These are phyloP conservation scores for Lasiodiplodia citricola DNA, from an alignment of 2,329 filamentous ascomycete genomes.

Conservation along the genomic window DNA sequence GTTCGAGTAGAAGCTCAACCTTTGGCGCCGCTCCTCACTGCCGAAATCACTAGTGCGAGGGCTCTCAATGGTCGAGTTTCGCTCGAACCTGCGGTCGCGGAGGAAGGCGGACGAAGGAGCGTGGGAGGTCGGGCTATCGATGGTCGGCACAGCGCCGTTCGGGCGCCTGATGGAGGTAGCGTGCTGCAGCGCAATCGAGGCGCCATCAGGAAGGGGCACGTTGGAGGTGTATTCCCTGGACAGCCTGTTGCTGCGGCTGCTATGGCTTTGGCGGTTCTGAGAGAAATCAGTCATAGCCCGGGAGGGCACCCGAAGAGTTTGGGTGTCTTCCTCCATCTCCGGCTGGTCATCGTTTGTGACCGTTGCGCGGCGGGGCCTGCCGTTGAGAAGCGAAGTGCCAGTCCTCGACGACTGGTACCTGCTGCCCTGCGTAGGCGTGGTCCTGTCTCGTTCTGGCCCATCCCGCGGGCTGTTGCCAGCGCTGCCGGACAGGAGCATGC, in stretches of 20 bases:
- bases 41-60: constrained; percentile 10
- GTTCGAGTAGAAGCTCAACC: constrained; percentile 17
- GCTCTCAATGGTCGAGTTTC: constrained; percentile 7
- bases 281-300: constrained; percentile 55
- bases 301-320: constrained; percentile 51
- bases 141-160: constrained; percentile 15
- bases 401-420: constrained; percentile 7
- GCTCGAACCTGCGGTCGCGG: constrained; percentile 25
- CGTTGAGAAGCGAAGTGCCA: constrained; percentile 6
- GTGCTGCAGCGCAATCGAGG: constrained; percentile 37
- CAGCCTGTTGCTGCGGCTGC: constrained; percentile 30
- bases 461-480: constrained; percentile 39
- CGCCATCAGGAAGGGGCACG: constrained; percentile 42
- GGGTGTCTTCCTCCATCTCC: constrained; percentile 43
- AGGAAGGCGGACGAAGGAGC: constrained; percentile 3
- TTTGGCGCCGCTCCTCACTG: constrained; percentile 22
- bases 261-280: constrained; percentile 31
- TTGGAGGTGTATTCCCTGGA: constrained; percentile 44
- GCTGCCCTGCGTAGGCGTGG: constrained; percentile 21
- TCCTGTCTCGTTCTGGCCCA: constrained; percentile 24
- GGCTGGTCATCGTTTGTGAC: constrained; percentile 32
- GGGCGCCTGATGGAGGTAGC: constrained; percentile 19
- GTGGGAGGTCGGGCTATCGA: constrained; percentile 4
- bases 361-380: constrained; percentile 24
- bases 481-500: constrained; percentile 35